Conservation (phyloP, 306 rosid genomes). For the Cercis canadensis region DNA sequence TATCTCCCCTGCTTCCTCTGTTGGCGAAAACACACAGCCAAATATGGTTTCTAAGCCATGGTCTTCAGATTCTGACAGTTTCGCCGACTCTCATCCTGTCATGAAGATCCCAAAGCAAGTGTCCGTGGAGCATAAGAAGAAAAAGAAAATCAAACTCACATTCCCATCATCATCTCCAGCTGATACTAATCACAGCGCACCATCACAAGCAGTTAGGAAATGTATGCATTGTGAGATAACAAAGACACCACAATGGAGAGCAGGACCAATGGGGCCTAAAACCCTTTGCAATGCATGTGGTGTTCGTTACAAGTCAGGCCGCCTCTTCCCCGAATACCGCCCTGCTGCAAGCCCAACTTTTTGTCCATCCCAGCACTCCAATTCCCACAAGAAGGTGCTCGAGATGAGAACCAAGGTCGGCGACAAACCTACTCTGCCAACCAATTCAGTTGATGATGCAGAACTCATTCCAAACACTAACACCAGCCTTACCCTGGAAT, state of each 20-base stretch:
- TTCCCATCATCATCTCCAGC: too few relatives aligned
- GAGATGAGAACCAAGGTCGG: slow-evolving; percentile 24
- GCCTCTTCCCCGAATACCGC: slow-evolving; percentile 46
- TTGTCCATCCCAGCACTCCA: slow-evolving; percentile 40
- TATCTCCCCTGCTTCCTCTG: slow-evolving; percentile 85
- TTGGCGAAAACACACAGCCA: slow-evolving; percentile 59
- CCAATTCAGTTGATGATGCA: too few relatives aligned
- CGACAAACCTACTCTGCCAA: too few relatives aligned
- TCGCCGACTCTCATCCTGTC: slow-evolving; percentile 50
- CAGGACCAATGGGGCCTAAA: slow-evolving; percentile 43
- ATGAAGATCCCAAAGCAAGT: slow-evolving; percentile 38
- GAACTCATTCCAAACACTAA: too few relatives aligned
- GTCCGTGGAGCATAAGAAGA: slow-evolving; percentile 48
- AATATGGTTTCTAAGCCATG: slow-evolving; percentile 27
- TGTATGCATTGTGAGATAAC: slow-evolving; percentile 40
- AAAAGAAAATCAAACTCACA: slow-evolving; percentile 31
- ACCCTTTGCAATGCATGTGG: slow-evolving; percentile 48
- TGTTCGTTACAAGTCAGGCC: slow-evolving; percentile 46
- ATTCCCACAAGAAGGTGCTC: slow-evolving; percentile 42
- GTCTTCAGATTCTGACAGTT: slow-evolving; percentile 50
- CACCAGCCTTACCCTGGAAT: too few relatives aligned
- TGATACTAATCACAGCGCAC: too few relatives aligned
- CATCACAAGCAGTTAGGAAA: slow-evolving; percentile 24
- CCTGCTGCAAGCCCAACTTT: slow-evolving; percentile 48
- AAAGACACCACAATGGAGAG: slow-evolving; percentile 45